Base-by-base conservation (phyloP, 345 rosid species). In the Gossypium thurberi region DNA sequence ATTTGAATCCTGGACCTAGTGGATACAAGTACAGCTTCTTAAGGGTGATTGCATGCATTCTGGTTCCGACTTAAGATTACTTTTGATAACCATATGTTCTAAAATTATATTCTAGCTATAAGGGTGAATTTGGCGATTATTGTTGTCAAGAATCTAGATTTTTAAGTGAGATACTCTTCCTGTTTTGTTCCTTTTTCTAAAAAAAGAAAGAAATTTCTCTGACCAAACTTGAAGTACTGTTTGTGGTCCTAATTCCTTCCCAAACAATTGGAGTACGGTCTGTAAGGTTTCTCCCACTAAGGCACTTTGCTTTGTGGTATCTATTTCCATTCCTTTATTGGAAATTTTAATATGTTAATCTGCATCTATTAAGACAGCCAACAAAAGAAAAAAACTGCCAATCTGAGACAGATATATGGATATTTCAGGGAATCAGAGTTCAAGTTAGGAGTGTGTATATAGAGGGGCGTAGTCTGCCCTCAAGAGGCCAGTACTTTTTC, bases 361-460 rank as follows among this genome's bases (percentile, higher is more conserved):
- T 59, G 40, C 10, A 58, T 47, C 3, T 71, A 37, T 25, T 3
- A 23, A 56, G 37, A 43, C 25, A 72, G 20, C 10, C 75, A 43
- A 71, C 57, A 59, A 23, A 12, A 17, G 23, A 58, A 11, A 14
- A 26, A n/a, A 33, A 12, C 3, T 70, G 25, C 21, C 58, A 10
- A 71, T 74, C 26, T 28, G 46, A 71, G 50, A 48, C 52, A 15
- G 67, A 40, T 15, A 43, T n/a, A 23, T 18, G 67, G 62, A 53
- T 61, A 57, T 84, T 70, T 37, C 86, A 90, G 92, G 96, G 92
- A 44, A 79, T 90, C 81, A 84, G 85, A 79, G 84, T 85, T 82
- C 89, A 90, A 85, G 87, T 90, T 51, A 82, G 87, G 83, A 90
- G 96, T 20, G 90, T 84, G 33, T 90, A 84, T 81, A 85, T 88